Evolutionary conservation across 331 rosid species (phyloP), one percentile per base, ranked within the genome.

Genomic region (Quercus phellos): DNA sequence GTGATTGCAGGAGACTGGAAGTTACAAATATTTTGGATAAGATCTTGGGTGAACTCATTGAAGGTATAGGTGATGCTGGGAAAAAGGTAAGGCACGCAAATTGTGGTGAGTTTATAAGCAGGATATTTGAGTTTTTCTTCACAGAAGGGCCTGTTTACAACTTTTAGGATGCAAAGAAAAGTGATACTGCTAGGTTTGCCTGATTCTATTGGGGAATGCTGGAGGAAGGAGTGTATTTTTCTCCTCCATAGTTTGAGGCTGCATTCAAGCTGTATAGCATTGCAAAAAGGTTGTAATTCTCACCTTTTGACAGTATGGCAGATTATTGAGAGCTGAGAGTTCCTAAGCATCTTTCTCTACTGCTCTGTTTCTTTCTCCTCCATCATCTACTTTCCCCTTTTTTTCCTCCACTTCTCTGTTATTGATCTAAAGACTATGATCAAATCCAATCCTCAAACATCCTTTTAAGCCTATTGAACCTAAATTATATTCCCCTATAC

Each of bases 201-300:
- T 91, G 83, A 86, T 95, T 95, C 82, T 84, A 76, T 70, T 80
- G 98, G 90, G 97, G 91, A 74, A 88, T 95, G 98, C 78, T 95
- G 84, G 97, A 89, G 51, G 94, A 95, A 89, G 98, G 98, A 35
- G 94, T 95, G 7, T 95, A 95, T 74, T 86, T 93, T 67, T 98
- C 99, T 64, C 99, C 99, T 55, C 91, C 99, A 13, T 97, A 91
- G 87, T 95, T 93, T 79, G 97, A 95, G 86, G 99, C 98, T 72
- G 99, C 98, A 29, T 95, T 95, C 98, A 51, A 95, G 34, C 34
- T 30, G 42, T 35, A 35, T 35, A 35, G 42, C 42, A 35, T 35
- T 35, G 42, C 42, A 32, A 6, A 35, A 0, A 11, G 43, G 43
- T 7, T 38, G 10, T 7, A 38, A 38, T 38, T 38, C 43, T 38